phyloP scores from a whole-genome alignment of 1,139 yeast genomes.

The Scheffersomyces segobiensis region DNA sequence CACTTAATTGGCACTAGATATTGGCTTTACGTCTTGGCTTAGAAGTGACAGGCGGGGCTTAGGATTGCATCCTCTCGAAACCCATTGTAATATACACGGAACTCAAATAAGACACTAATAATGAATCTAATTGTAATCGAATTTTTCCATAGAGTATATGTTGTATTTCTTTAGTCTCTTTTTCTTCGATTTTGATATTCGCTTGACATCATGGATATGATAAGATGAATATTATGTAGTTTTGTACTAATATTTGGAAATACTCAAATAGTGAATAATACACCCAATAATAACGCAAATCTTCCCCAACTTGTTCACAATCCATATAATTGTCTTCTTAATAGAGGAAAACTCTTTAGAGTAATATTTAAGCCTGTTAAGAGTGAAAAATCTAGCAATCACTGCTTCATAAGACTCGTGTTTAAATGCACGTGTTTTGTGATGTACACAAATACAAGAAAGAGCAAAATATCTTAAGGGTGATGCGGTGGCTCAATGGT shows the following conservation, averaged over 20 bases:
- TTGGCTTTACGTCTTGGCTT: background rate
- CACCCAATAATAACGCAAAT: background rate
- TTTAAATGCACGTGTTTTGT: background rate
- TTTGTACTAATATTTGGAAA: background rate
- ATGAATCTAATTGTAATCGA: too few relatives aligned
- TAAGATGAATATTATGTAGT: too few relatives aligned
- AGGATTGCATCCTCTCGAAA: background rate
- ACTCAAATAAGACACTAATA: background rate
- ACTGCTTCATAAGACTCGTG: too few relatives aligned
- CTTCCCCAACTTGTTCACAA: background rate
- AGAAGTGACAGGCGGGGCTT: background rate
- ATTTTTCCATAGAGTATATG: too few relatives aligned
- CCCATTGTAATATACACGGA: background rate
- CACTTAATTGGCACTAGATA: background rate
- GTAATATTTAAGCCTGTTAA: background rate
- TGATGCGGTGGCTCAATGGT: constrained; percentile 87
- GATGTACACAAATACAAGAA: background rate
- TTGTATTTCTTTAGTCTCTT: background rate
- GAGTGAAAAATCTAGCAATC: too few relatives aligned
- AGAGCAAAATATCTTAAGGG: too few relatives aligned
- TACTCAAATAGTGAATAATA: background rate
- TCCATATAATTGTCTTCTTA: background rate
- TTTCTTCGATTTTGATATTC: background rate
- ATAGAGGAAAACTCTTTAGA: background rate
- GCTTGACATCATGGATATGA: background rate